A percentile compares a stretch with the other conserved stretches of the same genome.
phyloP scores from a whole-genome alignment of 73 alveolate species.

The Effrenium voratum region DNA sequence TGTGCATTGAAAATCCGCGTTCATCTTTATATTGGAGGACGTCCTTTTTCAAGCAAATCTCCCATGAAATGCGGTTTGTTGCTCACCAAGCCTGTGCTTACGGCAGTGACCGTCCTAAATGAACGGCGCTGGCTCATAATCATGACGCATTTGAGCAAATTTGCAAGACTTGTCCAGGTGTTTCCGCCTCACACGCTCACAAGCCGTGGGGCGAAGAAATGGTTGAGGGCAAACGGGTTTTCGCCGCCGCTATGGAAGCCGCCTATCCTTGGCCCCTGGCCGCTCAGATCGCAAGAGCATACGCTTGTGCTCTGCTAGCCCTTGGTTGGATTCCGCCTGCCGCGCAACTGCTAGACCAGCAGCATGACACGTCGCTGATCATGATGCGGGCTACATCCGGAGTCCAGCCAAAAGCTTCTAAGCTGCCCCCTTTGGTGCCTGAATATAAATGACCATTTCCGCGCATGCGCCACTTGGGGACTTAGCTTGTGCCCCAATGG shows the following conservation, averaged over 20 bases:
- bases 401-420: not conserved
- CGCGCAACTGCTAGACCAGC: not conserved
- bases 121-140: not conserved
- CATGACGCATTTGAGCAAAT: not conserved
- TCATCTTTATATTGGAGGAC: not conserved
- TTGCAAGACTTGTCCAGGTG: not conserved
- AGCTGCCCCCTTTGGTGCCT: not conserved
- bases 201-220: not conserved
- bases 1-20: not conserved
- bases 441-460: too few species aligned
- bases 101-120: not conserved
- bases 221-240: not conserved
- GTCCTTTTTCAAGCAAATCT: not conserved
- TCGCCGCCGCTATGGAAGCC: not conserved
- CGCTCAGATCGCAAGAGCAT: not conserved
- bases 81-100: slow-evolving; percentile 7
- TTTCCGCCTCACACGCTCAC: not conserved
- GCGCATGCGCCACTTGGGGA: too few species aligned
- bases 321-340: not conserved
- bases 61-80: not conserved
- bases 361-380: not conserved
- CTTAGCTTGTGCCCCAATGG: too few species aligned
- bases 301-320: not conserved
- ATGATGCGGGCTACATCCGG: not conserved
- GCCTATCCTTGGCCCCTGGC: not conserved